Percentiles rank a stretch among this genome's conserved stretches.
phyloP scores from a whole-genome alignment of 257 asterid species.

The Jaltomata sinuosa region DNA sequence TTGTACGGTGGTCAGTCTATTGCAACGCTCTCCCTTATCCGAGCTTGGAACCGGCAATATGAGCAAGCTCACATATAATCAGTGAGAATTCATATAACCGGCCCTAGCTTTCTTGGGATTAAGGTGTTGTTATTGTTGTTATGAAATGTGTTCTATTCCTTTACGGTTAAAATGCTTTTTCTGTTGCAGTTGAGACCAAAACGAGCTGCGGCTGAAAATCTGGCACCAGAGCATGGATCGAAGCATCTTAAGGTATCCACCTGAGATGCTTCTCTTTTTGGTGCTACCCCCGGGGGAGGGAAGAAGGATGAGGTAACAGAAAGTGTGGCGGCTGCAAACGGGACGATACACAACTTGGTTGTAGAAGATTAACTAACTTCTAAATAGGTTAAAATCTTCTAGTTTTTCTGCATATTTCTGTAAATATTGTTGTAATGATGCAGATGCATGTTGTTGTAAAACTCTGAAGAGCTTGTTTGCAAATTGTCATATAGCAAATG shows the following conservation, averaged over 20 bases:
- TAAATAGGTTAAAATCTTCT: not conserved
- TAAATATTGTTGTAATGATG: not conserved
- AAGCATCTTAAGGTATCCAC: slow-evolving; percentile 24
- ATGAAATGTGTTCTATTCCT: not conserved
- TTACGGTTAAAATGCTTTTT: not conserved
- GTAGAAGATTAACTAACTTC: not conserved
- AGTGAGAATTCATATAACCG: not conserved
- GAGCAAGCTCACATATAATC: not conserved
- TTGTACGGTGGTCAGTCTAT: not conserved
- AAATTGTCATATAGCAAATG: not conserved
- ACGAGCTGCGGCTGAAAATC: slow-evolving; percentile 38
- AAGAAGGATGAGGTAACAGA: not conserved
- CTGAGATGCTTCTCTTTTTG: slow-evolving; percentile 4
- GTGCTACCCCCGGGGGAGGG: not conserved
- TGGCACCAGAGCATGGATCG: slow-evolving; percentile 19
- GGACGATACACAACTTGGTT: not conserved
- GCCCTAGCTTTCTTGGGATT: not conserved
- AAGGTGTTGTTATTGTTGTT: not conserved
- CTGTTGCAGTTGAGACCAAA: slow-evolving; percentile 25
- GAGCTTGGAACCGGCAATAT: not conserved
- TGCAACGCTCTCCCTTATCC: not conserved
- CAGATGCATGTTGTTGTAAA: not conserved
- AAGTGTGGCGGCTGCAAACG: not conserved
- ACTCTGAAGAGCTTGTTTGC: not conserved
- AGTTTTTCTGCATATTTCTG: not conserved